Percentiles rank a stretch among this genome's conserved stretches.
phyloP scores from a whole-genome alignment of 305 asterid species.

The Fraxinus latifolia region DNA sequence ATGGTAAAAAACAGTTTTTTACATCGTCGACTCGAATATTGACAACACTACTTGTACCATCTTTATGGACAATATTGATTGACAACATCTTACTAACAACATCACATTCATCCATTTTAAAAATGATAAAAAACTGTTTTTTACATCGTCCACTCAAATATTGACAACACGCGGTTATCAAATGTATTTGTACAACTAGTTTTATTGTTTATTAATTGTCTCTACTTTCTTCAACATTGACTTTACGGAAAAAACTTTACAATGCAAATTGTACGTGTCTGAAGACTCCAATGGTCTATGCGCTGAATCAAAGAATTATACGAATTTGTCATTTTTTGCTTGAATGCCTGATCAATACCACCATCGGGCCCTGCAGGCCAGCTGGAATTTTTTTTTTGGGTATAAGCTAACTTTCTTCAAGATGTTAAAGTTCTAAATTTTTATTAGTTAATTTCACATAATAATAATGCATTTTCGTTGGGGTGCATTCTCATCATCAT shows the following conservation, averaged over 20 bases:
- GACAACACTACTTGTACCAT: too few relatives aligned
- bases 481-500: slow-evolving; percentile 43
- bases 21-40: too few relatives aligned
- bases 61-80: too few relatives aligned
- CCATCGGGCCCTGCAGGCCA: neutral
- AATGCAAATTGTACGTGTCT: slow-evolving; percentile 23
- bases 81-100: too few relatives aligned
- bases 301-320: neutral
- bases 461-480: slow-evolving; percentile 55
- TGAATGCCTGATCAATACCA: slow-evolving; percentile 23
- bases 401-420: neutral
- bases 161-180: too few relatives aligned
- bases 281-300: slow-evolving; percentile 27
- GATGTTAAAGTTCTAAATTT: neutral
- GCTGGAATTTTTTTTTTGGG: neutral
- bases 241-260: slow-evolving; percentile 19
- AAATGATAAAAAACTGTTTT: too few relatives aligned
- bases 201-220: neutral
- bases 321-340: slow-evolving; percentile 1
- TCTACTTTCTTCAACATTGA: slow-evolving; percentile 26
- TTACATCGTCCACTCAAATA: too few relatives aligned
- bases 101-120: too few relatives aligned
- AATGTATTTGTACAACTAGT: too few relatives aligned
- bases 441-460: neutral
- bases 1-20: too few relatives aligned